These are phyloP conservation scores for Peronospora belbahrii DNA, from an alignment of 352 stramenopile species.

Conservation along the genomic window DNA sequence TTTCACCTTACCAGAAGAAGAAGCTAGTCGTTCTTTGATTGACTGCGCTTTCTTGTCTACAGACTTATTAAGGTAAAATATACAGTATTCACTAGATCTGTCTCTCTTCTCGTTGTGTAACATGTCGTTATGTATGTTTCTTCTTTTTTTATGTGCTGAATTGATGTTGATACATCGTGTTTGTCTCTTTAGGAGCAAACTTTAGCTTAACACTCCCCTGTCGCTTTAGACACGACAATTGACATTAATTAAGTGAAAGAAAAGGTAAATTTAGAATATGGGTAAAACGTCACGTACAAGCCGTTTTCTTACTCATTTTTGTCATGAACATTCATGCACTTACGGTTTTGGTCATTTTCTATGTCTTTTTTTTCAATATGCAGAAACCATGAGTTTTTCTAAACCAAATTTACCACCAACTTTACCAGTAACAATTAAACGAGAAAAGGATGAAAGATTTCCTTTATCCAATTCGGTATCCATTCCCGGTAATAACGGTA, in stretches of 20 bases:
- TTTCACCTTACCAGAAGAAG: constrained; percentile 15
- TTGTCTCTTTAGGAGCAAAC: not conserved
- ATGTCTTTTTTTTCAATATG: not conserved
- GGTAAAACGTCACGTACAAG: not conserved
- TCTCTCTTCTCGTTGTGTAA: not conserved
- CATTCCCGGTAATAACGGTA: constrained; percentile 24
- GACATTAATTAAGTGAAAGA: not conserved
- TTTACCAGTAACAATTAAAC: constrained; percentile 66
- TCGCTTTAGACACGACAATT: constrained; percentile 16
- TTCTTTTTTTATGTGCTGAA: not conserved
- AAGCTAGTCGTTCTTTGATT: constrained; percentile 1
- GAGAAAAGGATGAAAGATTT: constrained; percentile 34
- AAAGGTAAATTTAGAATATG: not conserved
- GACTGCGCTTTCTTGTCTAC: constrained; percentile 2
- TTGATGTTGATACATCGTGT: not conserved
- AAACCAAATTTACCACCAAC: constrained; percentile 53
- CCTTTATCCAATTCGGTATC: constrained; percentile 25
- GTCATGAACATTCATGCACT: not conserved
- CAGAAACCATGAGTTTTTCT: constrained; percentile 31
- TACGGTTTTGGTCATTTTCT: not conserved
- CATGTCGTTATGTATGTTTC: not conserved
- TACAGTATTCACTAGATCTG: not conserved
- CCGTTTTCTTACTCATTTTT: no score
- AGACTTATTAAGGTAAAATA: not conserved
- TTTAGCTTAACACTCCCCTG: constrained; percentile 12